Evolutionary conservation across 495 filamentous ascomycete genomes (phyloP), one percentile per base, ranked within the genome.

Genomic region (Tuber calosporum): DNA sequence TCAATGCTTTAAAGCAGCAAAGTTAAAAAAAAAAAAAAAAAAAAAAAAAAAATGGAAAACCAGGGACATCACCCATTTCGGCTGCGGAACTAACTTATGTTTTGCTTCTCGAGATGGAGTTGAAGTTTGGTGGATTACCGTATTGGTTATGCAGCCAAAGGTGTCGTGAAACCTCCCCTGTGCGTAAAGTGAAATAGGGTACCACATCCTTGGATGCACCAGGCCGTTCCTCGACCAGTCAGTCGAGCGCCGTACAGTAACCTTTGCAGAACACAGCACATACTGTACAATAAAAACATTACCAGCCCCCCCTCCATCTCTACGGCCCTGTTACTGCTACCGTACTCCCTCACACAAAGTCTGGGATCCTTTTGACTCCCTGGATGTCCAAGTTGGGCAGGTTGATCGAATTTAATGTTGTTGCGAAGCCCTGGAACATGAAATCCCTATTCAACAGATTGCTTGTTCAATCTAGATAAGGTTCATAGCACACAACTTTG

Each of bases 121-220:
- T 58, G 53, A 58, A 58, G 53, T n/a, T 58, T 58, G 53, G n/a
- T 58, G 53, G 45, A 58, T 58, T 58, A 30, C 53, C 26, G 53
- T 58, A 58, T 58, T 58, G 53, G 53, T 30, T 30, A 58, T 58
- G 53, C 53, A 58, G 53, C 26, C 26, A 58, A 30, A 11, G 53
- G 53, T 58, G 53, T 30, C 20, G 53, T 58, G 53, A 58, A 58
- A 58, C 53, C 22, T 40, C 42, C 48, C 53, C 26, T 58, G 26
- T 58, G 53, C 53, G n/a, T 26, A 58, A 58, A 58, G 76, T 78
- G 67, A 77, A 77, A 77, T 77, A 69, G 72, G 76, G 58, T 70
- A 77, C 76, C 76, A 70, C 76, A 78, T 70, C 76, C 67, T 68
- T 72, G 43, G 69, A 70, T 78, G 76, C 74, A 71, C 67, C 70